Evolutionary conservation across 1,284 basidiomycete species (phyloP).

Genomic region (Trichosporon sp.): DNA sequence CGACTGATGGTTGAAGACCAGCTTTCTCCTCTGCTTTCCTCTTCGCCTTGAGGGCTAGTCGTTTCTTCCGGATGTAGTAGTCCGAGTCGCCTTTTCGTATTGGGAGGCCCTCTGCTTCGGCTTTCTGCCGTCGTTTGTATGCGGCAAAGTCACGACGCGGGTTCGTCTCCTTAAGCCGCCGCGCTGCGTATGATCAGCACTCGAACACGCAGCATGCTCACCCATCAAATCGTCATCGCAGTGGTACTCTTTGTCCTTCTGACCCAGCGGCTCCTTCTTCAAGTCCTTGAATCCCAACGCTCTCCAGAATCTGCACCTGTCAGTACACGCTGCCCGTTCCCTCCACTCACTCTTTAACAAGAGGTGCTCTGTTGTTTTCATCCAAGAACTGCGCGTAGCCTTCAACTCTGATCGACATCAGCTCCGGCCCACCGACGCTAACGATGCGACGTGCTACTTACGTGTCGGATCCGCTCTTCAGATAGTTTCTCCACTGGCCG

Average conservation of each 20-base stretch:
- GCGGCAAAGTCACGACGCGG: constrained; percentile 21
- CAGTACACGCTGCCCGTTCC: not conserved
- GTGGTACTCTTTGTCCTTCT: constrained; percentile 18
- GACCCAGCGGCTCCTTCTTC: constrained; percentile 22
- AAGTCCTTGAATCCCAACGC: constrained; percentile 10
- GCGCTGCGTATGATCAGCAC: not conserved
- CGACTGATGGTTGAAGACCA: not conserved
- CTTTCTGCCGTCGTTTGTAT: constrained; percentile 22
- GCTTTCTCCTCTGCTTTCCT: constrained; percentile 3
- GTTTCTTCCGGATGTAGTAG: constrained; percentile 25
- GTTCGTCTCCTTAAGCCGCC: constrained; percentile 1
- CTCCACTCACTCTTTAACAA: constrained; percentile 18
- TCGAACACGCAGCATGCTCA: constrained; percentile 5
- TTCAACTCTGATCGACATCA: constrained; percentile 11
- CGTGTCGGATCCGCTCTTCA: constrained; percentile 32
- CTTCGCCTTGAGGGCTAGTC: not conserved
- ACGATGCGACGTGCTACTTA: constrained; percentile 1
- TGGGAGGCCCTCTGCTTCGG: constrained; percentile 13
- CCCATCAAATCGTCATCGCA: constrained; percentile 21
- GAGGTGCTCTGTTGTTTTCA: constrained; percentile 6
- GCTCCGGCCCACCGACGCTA: not conserved
- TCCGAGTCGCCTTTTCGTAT: constrained; percentile 31
- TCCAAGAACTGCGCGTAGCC: constrained; percentile 12
- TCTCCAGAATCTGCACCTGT: constrained; percentile 26
- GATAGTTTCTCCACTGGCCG: constrained; percentile 30